Evolutionary conservation across 2,329 filamentous ascomycete species (phyloP), one percentile per base, ranked within the genome.

Genomic region (Pseudonectria buxi): DNA sequence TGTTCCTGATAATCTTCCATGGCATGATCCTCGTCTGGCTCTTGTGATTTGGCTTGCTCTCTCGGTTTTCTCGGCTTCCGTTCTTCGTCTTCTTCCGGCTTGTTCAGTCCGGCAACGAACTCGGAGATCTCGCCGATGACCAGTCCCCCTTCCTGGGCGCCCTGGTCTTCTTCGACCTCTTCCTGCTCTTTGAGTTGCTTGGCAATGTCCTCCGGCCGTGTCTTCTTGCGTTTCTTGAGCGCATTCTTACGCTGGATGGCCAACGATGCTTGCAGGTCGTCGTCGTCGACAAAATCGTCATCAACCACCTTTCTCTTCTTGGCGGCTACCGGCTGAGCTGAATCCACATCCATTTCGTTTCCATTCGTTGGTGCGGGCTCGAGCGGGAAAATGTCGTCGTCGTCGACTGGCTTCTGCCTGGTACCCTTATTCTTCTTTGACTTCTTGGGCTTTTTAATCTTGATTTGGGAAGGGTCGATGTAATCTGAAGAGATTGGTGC

Each of bases 91-190:
- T 71, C 68, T 14, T 69, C 73, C 11, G 81, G 77, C 39, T 82
- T 83, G 54, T 82, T 83, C 36, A 98, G 64, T 36, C 87, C 87
- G 16, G 88, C 83, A 22, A 98, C 84, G 51, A 98, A 98, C 51
- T 95, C 89, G 0, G 88, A 88, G 1, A 90, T 95, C 56, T 95
- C 92, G 41, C 95, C 90, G 38, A 98, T 89, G n/a, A 95, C 76
- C 2, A 98, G 68, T 2, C 88, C 90, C 22, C 63, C 65, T 3
- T 51, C 56, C 27, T 63, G 56, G 4, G 40, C 47, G 16, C 54
- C 58, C 6, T 53, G 50, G 3, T 68, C 68, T 24, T 71, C 68
- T 9, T 62, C 54, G 4, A 76, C 68, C 1, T 72, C 65, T 15
- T 73, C 72, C 32, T 81, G 78, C 22, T 80, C 74, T 14, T 78